Evolutionary conservation across 129 eudicot species (phyloP).

Genomic region (Pulicaria dysenterica): DNA sequence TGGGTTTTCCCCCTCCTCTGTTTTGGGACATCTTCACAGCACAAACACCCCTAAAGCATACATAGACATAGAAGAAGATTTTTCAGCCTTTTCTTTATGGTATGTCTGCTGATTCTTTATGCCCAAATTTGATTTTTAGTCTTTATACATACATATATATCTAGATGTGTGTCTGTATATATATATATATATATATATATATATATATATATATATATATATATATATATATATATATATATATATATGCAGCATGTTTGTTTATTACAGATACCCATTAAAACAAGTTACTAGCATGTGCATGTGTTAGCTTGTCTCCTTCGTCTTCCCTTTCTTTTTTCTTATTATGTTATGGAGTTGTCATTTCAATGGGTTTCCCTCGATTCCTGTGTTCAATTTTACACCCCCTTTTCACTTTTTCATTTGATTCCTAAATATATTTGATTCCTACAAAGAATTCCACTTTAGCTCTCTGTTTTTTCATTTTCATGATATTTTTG

Average conservation of each 20-base stretch:
- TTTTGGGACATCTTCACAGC: conserved; percentile 36
- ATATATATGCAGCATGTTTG: conserved; percentile 10
- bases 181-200: no score
- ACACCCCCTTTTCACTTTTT: neutral
- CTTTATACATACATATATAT: neutral
- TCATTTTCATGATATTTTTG: neutral
- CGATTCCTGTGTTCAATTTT: conserved; percentile 19
- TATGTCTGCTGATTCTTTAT: conserved; percentile 25
- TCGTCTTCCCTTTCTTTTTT: conserved; percentile 8
- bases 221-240: neutral
- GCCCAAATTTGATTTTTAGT: neutral
- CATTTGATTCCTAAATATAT: conserved; percentile 11
- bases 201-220: neutral
- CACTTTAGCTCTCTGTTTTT: neutral
- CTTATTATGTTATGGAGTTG: conserved; percentile 9
- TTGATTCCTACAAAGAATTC: neutral
- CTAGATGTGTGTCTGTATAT: neutral
- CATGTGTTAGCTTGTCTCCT: conserved; percentile 42
- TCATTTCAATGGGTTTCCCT: conserved; percentile 34
- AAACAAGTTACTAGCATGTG: conserved; percentile 36
- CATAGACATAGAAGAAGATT: conserved; percentile 1
- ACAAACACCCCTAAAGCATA: conserved; percentile 3
- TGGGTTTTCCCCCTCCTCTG: conserved; percentile 35
- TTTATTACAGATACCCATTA: conserved; percentile 20
- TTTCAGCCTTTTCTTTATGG: conserved; percentile 39